A percentile compares a stretch with the other conserved stretches of the same genome.
phyloP scores from a whole-genome alignment of 1,139 yeast genomes.

The Debaryomyces psychrophilus region DNA sequence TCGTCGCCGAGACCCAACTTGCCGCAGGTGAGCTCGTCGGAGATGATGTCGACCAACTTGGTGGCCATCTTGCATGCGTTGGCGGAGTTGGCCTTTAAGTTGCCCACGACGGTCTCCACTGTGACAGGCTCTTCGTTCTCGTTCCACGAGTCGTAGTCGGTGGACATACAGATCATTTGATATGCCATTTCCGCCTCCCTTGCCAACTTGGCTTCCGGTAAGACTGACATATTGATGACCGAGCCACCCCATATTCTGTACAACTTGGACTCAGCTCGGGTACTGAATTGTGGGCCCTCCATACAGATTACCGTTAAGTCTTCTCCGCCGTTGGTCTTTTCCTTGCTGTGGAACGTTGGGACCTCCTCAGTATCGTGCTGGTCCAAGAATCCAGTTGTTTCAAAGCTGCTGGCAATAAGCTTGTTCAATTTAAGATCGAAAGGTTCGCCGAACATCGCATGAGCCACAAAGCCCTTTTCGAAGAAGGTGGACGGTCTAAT shows the following conservation, averaged over 20 bases:
- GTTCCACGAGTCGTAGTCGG: conserved; percentile 98
- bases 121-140: conserved; percentile 95
- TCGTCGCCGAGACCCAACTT: conserved; percentile 60
- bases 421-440: conserved; percentile 76
- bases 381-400: conserved; percentile 55
- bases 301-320: conserved; percentile 89
- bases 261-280: conserved; percentile 93
- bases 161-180: conserved; percentile 98
- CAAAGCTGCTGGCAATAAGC: conserved; percentile 60
- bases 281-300: conserved; percentile 99
- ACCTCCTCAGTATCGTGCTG: conserved; percentile 44
- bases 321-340: conserved; percentile 50
- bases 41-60: conserved; percentile 65
- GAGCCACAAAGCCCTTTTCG: conserved; percentile 93
- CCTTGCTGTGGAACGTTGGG: conserved; percentile 59
- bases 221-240: conserved; percentile 93
- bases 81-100: conserved; percentile 81
- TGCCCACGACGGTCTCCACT: conserved; percentile 92
- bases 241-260: conserved; percentile 92
- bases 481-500: conserved; percentile 88
- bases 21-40: conserved; percentile 61
- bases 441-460: conserved; percentile 97
- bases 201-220: conserved; percentile 96
- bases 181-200: conserved; percentile 96
- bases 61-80: conserved; percentile 84